Evolutionary conservation across 208 protist genomes (phyloP).

Genomic region (Acanthamoeba sp.): DNA sequence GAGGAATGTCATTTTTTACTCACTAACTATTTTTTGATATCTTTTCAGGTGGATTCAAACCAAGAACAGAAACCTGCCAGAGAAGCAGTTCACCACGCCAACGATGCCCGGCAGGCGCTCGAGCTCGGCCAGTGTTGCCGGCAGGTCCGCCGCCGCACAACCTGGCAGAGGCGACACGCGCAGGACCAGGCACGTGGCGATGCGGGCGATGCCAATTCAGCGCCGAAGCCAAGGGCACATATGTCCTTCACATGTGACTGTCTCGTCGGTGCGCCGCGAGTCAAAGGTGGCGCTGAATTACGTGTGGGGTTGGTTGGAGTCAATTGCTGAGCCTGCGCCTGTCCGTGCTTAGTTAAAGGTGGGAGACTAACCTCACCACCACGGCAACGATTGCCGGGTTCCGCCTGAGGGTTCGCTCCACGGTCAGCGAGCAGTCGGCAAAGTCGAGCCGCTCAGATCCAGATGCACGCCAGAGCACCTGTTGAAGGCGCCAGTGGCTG

Average conservation of each 20-base stretch:
- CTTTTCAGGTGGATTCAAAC: too few species aligned
- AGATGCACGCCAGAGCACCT: not conserved
- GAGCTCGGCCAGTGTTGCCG: not conserved
- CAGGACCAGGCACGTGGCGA: not conserved
- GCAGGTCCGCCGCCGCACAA: not conserved
- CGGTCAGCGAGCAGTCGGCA: conserved; percentile 4
- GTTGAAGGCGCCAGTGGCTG: not conserved
- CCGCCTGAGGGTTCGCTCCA: conserved; percentile 5
- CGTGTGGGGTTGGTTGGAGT: conserved; percentile 7
- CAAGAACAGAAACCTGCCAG: too few species aligned
- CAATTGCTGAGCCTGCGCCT: too few species aligned
- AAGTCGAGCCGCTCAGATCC: conserved; percentile 11
- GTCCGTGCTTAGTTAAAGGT: too few species aligned
- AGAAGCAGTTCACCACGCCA: too few species aligned
- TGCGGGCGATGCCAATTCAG: not conserved
- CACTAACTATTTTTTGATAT: too few species aligned
- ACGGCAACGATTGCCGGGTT: conserved; percentile 6
- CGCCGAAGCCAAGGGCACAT: conserved; percentile 19
- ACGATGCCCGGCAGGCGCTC: not conserved
- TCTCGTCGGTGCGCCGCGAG: not conserved
- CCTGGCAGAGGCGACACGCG: not conserved
- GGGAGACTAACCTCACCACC: conserved; percentile 57
- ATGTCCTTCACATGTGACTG: conserved; percentile 17
- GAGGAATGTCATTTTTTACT: too few species aligned
- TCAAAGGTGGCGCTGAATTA: too few species aligned